These are phyloP conservation scores for Serendipita sp. DNA, from an alignment of 768 basidiomycete species.

Conservation along the genomic window DNA sequence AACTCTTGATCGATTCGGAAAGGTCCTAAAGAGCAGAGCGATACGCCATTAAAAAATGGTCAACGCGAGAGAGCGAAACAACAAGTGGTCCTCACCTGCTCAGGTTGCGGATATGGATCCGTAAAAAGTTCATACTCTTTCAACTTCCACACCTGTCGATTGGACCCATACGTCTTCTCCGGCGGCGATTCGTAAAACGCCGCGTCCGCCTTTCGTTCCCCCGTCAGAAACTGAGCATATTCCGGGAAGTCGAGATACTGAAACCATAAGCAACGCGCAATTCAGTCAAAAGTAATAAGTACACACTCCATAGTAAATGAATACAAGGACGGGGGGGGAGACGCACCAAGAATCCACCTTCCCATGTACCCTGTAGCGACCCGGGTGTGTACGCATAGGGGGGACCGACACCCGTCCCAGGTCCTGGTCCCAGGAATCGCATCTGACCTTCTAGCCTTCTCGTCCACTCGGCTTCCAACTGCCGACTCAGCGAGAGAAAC, in stretches of 20 bases:
- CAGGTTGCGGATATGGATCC: neutral
- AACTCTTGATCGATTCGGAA: neutral
- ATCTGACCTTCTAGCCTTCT: neutral
- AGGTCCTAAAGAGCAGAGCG: neutral
- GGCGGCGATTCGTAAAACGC: neutral
- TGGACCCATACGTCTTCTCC: neutral
- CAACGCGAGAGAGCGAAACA: too few relatives aligned
- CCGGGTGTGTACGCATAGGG: neutral
- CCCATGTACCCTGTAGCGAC: conserved; percentile 1
- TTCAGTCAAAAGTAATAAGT: too few relatives aligned
- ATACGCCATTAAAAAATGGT: too few relatives aligned
- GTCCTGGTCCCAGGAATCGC: neutral
- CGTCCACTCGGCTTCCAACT: neutral
- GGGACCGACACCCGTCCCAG: neutral
- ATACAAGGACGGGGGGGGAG: neutral
- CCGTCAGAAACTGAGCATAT: conserved; percentile 3
- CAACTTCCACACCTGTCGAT: conserved; percentile 4
- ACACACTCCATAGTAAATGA: too few relatives aligned
- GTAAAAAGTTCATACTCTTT: neutral
- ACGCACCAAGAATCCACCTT: conserved; percentile 1
- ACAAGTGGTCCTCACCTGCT: too few relatives aligned
- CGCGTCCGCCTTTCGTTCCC: neutral
- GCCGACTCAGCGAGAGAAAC: neutral
- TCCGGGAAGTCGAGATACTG: conserved; percentile 3
- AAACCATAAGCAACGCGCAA: too few relatives aligned